phyloP scores from a whole-genome alignment of 2,329 filamentous ascomycete genomes.

The Fusarium tupiense region DNA sequence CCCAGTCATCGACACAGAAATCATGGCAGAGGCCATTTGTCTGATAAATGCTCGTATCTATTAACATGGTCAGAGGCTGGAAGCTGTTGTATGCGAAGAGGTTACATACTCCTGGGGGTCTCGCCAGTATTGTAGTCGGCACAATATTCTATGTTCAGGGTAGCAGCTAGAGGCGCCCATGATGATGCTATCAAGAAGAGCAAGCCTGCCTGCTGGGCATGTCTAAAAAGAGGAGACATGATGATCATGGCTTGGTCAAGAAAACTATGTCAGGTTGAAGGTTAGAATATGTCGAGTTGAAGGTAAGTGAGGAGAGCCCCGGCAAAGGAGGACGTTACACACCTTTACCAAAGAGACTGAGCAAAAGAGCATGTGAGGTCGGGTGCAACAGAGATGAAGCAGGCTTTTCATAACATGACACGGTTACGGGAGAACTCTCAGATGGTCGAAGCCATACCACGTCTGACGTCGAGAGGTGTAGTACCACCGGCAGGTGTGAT shows the following conservation, averaged over 20 bases:
- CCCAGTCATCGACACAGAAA: slow-evolving; percentile 66
- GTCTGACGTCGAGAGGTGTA: slow-evolving; percentile 12
- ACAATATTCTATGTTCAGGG: slow-evolving; percentile 48
- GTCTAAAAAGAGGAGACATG: slow-evolving; percentile 38
- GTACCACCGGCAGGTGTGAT: slow-evolving; percentile 23
- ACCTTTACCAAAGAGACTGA: slow-evolving; percentile 36
- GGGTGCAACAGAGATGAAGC: slow-evolving; percentile 34
- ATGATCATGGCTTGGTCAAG: slow-evolving; percentile 17
- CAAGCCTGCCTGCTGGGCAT: slow-evolving; percentile 30
- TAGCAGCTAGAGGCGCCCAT: slow-evolving; percentile 37
- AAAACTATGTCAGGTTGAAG: slow-evolving; percentile 8
- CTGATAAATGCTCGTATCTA: slow-evolving; percentile 68
- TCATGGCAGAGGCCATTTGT: slow-evolving; percentile 75
- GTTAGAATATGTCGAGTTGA: slow-evolving; percentile 17
- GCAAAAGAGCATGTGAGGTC: slow-evolving; percentile 27
- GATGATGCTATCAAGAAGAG: slow-evolving; percentile 40
- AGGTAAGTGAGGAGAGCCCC: background rate
- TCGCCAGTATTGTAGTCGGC: slow-evolving; percentile 51
- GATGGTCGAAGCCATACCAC: slow-evolving; percentile 40
- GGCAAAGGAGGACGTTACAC: slow-evolving; percentile 13
- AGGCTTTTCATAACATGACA: slow-evolving; percentile 41
- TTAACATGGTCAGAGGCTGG: background rate
- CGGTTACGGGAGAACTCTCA: slow-evolving; percentile 28
- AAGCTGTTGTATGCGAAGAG: background rate
- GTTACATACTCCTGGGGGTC: slow-evolving; percentile 45